Evolutionary conservation across 2,329 filamentous ascomycete genomes (phyloP).

Genomic region (Metarhizium robertsii): DNA sequence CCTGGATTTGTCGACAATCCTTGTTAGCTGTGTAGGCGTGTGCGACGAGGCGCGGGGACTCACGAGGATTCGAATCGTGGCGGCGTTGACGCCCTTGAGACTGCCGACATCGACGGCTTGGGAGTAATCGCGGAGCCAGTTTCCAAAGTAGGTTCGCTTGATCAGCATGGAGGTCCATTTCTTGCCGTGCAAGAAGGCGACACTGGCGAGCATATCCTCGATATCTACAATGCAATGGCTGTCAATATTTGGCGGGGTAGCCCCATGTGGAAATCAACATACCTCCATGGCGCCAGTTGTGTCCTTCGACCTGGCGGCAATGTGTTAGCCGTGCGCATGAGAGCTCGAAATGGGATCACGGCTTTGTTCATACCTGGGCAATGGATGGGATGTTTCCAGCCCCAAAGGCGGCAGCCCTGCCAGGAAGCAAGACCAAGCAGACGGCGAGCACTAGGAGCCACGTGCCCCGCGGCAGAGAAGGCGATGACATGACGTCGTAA

Average conservation of each 20-base stretch:
- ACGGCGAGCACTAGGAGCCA: constrained; percentile 44
- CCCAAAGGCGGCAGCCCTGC: constrained; percentile 52
- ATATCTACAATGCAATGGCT: constrained; percentile 45
- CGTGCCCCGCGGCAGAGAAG: constrained; percentile 35
- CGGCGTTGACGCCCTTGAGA: constrained; percentile 67
- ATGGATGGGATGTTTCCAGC: constrained; percentile 65
- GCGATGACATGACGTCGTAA: constrained; percentile 35
- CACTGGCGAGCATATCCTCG: constrained; percentile 70
- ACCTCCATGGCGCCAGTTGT: constrained; percentile 63
- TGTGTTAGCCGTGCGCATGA: not conserved
- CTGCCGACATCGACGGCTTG: constrained; percentile 76
- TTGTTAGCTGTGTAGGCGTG: not conserved
- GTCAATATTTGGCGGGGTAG: not conserved
- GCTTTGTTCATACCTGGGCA: constrained; percentile 26
- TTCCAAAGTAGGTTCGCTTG: constrained; percentile 74
- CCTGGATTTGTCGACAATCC: constrained; percentile 20
- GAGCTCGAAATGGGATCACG: not conserved
- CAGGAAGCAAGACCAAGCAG: constrained; percentile 47
- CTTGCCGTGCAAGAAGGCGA: constrained; percentile 69
- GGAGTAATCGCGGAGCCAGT: constrained; percentile 80
- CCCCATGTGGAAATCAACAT: constrained; percentile 8
- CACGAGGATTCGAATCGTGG: constrained; percentile 67
- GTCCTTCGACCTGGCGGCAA: constrained; percentile 48
- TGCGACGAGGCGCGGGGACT: constrained; percentile 5
- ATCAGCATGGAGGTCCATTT: constrained; percentile 78